Base-by-base conservation (phyloP, 2,329 filamentous ascomycete genomes). In the Graphiopsis chlorocephala region DNA sequence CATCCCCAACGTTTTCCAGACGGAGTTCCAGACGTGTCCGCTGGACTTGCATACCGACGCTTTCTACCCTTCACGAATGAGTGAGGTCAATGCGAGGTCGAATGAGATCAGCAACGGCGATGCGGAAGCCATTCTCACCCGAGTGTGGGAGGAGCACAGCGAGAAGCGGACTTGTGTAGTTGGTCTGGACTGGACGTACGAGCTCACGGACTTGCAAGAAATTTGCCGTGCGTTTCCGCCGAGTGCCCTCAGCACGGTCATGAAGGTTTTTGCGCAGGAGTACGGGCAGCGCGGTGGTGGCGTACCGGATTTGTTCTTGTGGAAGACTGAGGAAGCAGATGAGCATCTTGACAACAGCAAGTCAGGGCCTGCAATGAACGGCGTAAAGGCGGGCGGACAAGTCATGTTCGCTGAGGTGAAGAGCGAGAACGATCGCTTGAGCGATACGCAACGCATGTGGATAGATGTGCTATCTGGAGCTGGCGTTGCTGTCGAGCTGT, bases 1-100 rank as follows among this genome's bases (percentile, higher is more conserved):
- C 77, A 86, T 98, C 5, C 94, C 95, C 28, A 97, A 98, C 71
- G 94, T 99, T 63, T 99, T 99, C 77, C 94, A 98, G 76, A 99
- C 95, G 6, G 87, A 90, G 0, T 99, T 92, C 75, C 95, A 99
- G 78, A 96, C 92, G 0, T 97, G 92, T 73, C 95, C 95, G 0
- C 81, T 99, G 3, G 95, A 99, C 76, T 81, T 99, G 6, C 90
- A 96, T 74, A 97, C 93, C 0, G 95, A 99, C 75, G 88, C 90
- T 2, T 99, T 99, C 80, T 98, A 92, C 74, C 86, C 91, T 0
- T 87, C 89, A 0, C 86, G 95, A n/a, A 87, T 90, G 38, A 92
- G 90, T 4, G 93, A 97, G 79, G 95, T 98, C 75, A 96, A 97
- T 74, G 87, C 88, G 68, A 88, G 93, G 0, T 83, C 98, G 1